Percentiles rank a stretch among this genome's conserved stretches.
Evolutionary conservation across 2,329 filamentous ascomycete species (phyloP).

Genomic region (Trichoderma koningiopsis): DNA sequence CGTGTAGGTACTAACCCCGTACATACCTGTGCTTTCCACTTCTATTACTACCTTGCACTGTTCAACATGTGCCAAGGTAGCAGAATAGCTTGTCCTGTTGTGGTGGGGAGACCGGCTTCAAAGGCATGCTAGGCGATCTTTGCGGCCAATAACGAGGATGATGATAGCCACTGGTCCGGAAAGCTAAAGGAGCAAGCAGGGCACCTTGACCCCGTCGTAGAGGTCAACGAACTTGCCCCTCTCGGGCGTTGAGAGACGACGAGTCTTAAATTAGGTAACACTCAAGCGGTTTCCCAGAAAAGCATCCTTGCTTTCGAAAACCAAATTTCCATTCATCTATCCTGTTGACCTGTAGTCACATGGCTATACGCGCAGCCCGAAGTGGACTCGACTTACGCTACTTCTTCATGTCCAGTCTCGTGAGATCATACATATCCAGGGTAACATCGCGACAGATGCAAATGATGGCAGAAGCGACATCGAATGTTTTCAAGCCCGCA

Average conservation of each 20-base stretch:
- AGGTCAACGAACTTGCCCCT: slow-evolving; percentile 9
- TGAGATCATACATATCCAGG: slow-evolving; percentile 9
- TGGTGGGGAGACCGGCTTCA: slow-evolving; percentile 2
- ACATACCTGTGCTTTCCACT: slow-evolving; percentile 1
- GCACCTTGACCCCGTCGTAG: background rate
- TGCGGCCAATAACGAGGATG: slow-evolving; percentile 11
- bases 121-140: slow-evolving; percentile 14
- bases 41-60: background rate
- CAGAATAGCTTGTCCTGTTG: background rate
- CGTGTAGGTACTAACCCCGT: background rate
- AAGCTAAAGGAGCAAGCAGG: background rate
- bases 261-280: slow-evolving; percentile 13
- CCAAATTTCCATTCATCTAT: background rate
- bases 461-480: slow-evolving; percentile 6
- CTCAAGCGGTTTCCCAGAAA: background rate
- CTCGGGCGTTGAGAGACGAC: slow-evolving; percentile 3
- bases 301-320: slow-evolving; percentile 15
- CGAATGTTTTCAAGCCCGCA: slow-evolving; percentile 11
- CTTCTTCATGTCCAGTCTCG: slow-evolving; percentile 16
- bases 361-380: slow-evolving; percentile 12
- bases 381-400: slow-evolving; percentile 17
- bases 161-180: background rate
- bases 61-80: slow-evolving; percentile 17
- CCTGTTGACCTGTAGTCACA: slow-evolving; percentile 24
- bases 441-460: slow-evolving; percentile 19